A percentile compares a stretch with the other conserved stretches of the same genome.
These are phyloP conservation scores for Drechslerella coelobrocha DNA, from an alignment of 2,329 filamentous ascomycete species.

Conservation along the genomic window DNA sequence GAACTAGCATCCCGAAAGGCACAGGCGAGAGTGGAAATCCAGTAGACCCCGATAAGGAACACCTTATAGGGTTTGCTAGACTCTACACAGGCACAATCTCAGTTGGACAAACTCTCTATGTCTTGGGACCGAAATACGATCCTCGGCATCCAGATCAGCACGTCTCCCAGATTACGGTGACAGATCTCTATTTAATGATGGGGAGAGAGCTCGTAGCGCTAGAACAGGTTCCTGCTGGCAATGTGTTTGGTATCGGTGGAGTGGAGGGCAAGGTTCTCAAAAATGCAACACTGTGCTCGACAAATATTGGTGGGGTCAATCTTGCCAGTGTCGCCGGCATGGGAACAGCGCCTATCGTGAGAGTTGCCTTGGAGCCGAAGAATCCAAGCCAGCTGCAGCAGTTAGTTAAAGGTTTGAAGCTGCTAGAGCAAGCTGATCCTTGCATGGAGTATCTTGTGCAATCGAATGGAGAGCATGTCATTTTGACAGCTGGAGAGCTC, in stretches of 20 bases:
- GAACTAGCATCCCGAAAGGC: constrained; percentile 55
- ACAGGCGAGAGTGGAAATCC: constrained; percentile 59
- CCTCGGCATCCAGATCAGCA: constrained; percentile 70
- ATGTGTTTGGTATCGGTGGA: constrained; percentile 92
- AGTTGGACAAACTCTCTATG: constrained; percentile 89
- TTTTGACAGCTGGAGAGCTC: constrained; percentile 90
- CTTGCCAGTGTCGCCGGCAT: constrained; percentile 80
- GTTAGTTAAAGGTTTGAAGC: constrained; percentile 85
- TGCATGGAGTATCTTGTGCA: constrained; percentile 96
- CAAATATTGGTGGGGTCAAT: constrained; percentile 84
- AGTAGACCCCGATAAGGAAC: constrained; percentile 74
- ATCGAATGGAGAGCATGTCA: constrained; percentile 89
- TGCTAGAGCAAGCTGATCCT: constrained; percentile 92
- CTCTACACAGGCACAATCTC: constrained; percentile 89
- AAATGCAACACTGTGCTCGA: constrained; percentile 89
- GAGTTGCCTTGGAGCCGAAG: constrained; percentile 90
- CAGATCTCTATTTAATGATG: constrained; percentile 93
- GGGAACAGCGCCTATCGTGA: constrained; percentile 86
- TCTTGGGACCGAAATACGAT: constrained; percentile 90
- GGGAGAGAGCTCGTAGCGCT: constrained; percentile 84
- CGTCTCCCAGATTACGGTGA: constrained; percentile 77
- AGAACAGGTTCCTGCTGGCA: constrained; percentile 84
- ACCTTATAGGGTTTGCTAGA: constrained; percentile 91
- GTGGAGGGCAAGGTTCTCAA: constrained; percentile 94
- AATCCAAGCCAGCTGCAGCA: constrained; percentile 91